Conservation (phyloP, 2,329 filamentous ascomycete species). For the Aspergillus texensis region DNA sequence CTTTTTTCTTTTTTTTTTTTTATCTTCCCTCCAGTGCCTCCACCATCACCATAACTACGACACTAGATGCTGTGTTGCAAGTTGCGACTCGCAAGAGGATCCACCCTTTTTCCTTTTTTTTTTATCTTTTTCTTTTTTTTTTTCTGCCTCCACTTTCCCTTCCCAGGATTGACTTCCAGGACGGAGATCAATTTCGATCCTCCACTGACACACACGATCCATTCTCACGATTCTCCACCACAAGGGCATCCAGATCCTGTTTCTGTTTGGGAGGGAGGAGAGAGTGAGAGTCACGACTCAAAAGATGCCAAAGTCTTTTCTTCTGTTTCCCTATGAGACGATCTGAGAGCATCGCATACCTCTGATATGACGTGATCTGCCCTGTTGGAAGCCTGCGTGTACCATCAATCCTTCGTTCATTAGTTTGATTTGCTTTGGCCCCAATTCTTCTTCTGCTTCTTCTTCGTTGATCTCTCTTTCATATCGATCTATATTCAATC, state of each 20-base stretch:
- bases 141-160: not conserved
- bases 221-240: not conserved
- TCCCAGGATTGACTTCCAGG: slow-evolving; percentile 6
- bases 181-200: slow-evolving; percentile 5
- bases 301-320: not conserved
- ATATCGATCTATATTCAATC: not conserved
- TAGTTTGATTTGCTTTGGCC: not conserved
- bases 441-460: not conserved
- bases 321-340: not conserved
- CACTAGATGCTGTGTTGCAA: not conserved
- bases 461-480: not conserved
- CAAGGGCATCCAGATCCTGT: not conserved
- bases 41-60: not conserved
- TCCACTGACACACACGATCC: slow-evolving; percentile 5
- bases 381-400: not conserved
- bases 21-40: not conserved
- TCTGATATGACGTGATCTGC: slow-evolving; percentile 1
- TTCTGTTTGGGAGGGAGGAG: not conserved
- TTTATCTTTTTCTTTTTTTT: not conserved
- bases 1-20: not conserved
- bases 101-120: not conserved
- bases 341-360: not conserved
- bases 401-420: not conserved
- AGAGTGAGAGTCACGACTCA: not conserved
- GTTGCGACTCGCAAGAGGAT: not conserved